Conservation (phyloP, 225 moss, liverwort and hornwort genomes). For the Polytrichum formosum region DNA sequence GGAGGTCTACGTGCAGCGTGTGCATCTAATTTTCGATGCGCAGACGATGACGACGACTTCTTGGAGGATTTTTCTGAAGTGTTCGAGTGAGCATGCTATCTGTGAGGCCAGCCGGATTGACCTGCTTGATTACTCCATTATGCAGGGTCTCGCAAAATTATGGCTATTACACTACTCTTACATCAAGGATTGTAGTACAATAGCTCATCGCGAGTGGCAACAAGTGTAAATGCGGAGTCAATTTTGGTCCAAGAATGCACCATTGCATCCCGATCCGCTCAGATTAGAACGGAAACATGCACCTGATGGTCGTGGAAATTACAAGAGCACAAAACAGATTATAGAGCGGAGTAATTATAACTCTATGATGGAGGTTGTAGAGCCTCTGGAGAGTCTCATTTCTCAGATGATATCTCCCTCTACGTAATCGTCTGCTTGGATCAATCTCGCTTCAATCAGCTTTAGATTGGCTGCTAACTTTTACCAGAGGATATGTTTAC, state of each 20-base stretch:
- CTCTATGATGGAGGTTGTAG: conserved; percentile 1
- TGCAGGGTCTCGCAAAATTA: neutral
- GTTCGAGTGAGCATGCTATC: neutral
- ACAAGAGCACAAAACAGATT: too few relatives aligned
- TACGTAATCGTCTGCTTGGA: neutral
- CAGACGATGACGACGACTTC: neutral
- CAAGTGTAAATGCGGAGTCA: neutral
- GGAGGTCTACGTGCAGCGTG: neutral
- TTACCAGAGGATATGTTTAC: too few relatives aligned
- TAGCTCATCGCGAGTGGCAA: neutral
- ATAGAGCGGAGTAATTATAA: neutral
- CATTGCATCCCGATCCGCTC: neutral
- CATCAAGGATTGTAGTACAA: neutral
- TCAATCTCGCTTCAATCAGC: too few relatives aligned
- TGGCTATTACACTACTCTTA: neutral
- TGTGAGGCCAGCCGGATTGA: neutral
- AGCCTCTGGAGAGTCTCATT: neutral
- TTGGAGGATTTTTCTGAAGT: neutral
- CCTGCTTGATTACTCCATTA: too few relatives aligned
- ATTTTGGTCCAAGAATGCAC: neutral
- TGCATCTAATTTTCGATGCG: neutral
- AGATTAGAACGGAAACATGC: neutral
- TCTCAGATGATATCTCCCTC: neutral
- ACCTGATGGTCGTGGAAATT: neutral
- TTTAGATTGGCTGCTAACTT: too few relatives aligned